Percentiles rank a stretch among this genome's conserved stretches.
Conservation (phyloP, 345 rosid species). For the Eucalyptus marginata region DNA sequence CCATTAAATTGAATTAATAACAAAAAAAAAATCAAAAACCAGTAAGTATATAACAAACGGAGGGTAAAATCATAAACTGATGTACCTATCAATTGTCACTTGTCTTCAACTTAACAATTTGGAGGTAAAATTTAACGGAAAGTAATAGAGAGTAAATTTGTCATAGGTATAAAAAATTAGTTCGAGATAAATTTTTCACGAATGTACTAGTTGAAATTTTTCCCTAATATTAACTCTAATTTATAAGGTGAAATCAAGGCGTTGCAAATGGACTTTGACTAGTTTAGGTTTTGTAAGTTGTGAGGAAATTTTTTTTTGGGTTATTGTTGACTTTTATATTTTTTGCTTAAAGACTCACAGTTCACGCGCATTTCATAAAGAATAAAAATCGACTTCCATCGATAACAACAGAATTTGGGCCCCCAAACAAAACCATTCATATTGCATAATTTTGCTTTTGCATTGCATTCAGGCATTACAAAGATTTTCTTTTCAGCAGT, state of each 20-base stretch:
- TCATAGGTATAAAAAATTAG: no score
- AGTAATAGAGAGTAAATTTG: no score
- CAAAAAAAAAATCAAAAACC: no score
- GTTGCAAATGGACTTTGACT: not conserved
- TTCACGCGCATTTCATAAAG: not conserved
- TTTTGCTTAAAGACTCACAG: not conserved
- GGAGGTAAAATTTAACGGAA: no score
- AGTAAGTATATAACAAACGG: no score
- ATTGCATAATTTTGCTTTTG: not conserved
- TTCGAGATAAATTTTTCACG: accelerated
- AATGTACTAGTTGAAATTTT: not conserved
- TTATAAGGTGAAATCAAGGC: not conserved
- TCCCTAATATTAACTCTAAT: no score
- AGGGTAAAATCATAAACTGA: no score
- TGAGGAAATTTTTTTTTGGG: not conserved
- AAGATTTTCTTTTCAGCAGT: not conserved
- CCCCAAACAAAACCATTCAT: not conserved
- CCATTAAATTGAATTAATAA: no score
- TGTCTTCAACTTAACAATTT: not conserved
- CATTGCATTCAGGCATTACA: not conserved
- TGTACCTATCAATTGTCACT: not conserved
- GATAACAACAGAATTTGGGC: not conserved
- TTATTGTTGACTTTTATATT: not conserved
- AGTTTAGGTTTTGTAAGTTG: not conserved
- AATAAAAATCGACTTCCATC: not conserved